Percentiles rank a stretch among this genome's conserved stretches.
Evolutionary conservation across 2,329 filamentous ascomycete genomes (phyloP).

Genomic region (Alternaria postmessia): DNA sequence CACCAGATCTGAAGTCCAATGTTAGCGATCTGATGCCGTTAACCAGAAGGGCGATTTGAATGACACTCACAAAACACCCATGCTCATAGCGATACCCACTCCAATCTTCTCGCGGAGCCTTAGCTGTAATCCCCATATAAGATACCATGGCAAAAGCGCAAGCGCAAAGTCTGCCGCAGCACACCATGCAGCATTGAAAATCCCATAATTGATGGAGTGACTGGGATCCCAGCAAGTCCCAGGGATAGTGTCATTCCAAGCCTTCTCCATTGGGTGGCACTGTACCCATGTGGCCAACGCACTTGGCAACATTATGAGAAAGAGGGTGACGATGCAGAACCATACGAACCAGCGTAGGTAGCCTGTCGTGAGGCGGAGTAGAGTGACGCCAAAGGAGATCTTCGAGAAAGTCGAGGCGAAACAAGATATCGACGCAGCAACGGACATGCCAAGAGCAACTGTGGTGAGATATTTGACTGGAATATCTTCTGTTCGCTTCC

Average conservation of each 20-base stretch:
- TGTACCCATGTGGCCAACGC: constrained; percentile 31
- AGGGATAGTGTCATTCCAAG: constrained; percentile 23
- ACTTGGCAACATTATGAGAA: constrained; percentile 37
- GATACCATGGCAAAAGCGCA: constrained; percentile 38
- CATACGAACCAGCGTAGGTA: constrained; percentile 28
- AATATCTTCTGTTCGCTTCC: constrained; percentile 33
- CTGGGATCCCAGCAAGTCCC: constrained; percentile 33
- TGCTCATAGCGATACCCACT: constrained; percentile 42
- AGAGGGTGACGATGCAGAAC: constrained; percentile 36
- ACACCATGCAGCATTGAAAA: constrained; percentile 41
- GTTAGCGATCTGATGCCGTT: not conserved
- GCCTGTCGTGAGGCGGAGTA: constrained; percentile 33
- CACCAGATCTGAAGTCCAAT: constrained; percentile 24
- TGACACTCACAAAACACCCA: constrained; percentile 33
- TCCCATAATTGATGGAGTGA: constrained; percentile 32
- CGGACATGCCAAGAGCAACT: constrained; percentile 25
- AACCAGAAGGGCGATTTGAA: not conserved
- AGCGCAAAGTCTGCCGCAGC: constrained; percentile 34
- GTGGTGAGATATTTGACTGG: constrained; percentile 18
- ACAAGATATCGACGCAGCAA: constrained; percentile 34
- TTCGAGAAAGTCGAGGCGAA: constrained; percentile 38
- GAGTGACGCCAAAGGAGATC: constrained; percentile 40
- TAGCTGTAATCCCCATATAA: constrained; percentile 37
- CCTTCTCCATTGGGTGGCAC: constrained; percentile 28
- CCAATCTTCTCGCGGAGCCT: constrained; percentile 36